Evolutionary conservation across 306 rosid genomes (phyloP).

Genomic region (Gastrolobium villosum): DNA sequence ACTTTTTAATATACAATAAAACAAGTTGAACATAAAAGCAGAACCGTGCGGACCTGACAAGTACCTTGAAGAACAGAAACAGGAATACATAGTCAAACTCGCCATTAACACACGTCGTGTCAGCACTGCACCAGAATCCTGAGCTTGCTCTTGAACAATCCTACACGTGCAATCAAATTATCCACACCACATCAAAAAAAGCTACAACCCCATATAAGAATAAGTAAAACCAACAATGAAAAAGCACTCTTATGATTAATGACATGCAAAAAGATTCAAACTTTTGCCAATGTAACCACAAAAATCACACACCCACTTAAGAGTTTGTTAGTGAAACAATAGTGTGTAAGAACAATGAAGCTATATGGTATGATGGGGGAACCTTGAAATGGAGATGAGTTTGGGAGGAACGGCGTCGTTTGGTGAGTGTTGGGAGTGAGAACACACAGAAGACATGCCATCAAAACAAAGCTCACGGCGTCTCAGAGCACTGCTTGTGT

Average conservation of each 20-base stretch:
- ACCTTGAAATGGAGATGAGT: conserved; percentile 71
- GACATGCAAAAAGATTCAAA: conserved; percentile 29
- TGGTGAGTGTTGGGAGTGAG: conserved; percentile 57
- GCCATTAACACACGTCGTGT: conserved; percentile 77
- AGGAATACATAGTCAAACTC: conserved; percentile 68
- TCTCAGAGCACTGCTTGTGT: conserved; percentile 47
- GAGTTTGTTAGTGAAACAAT: neutral
- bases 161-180: conserved; percentile 50
- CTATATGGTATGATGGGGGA: neutral
- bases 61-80: conserved; percentile 89
- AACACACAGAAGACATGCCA: conserved; percentile 71
- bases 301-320: conserved; percentile 21
- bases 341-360: conserved; percentile 1
- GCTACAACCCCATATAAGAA: conserved; percentile 25
- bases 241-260: conserved; percentile 9
- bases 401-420: conserved; percentile 51
- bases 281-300: conserved; percentile 19
- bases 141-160: conserved; percentile 52
- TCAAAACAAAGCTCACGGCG: conserved; percentile 80
- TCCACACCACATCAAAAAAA: neutral
- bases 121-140: conserved; percentile 57
- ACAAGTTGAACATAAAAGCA: conserved; percentile 51
- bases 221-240: conserved; percentile 6
- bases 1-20: conserved; percentile 32
- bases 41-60: conserved; percentile 85